A percentile compares a stretch with the other conserved stretches of the same genome.
Conservation (phyloP, 1,139 yeast genomes). For the Groenewaldozyma auringiensis region DNA sequence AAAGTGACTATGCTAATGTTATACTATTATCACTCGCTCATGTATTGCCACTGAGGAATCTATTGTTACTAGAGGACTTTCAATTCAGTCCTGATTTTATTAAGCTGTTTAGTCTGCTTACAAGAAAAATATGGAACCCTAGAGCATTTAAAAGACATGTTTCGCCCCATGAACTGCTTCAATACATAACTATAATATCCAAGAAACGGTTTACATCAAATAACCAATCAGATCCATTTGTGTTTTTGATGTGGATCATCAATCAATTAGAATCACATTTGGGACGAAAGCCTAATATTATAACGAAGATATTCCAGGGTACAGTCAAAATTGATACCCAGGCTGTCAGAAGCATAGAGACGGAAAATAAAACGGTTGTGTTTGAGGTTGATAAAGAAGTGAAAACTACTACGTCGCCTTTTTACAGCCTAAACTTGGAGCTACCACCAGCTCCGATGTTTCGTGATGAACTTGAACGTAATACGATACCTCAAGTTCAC, state of each 20-base stretch:
- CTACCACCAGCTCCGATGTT: slow-evolving; percentile 54
- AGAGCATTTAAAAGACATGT: slow-evolving; percentile 51
- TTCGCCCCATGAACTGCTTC: slow-evolving; percentile 60
- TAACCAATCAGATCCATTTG: slow-evolving; percentile 44
- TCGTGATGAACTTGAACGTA: slow-evolving; percentile 33
- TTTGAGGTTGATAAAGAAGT: slow-evolving; percentile 10
- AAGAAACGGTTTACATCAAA: slow-evolving; percentile 38
- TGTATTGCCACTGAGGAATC: slow-evolving; percentile 45
- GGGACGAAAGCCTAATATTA: slow-evolving; percentile 25
- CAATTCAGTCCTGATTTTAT: slow-evolving; percentile 23
- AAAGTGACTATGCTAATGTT: slow-evolving; percentile 49
- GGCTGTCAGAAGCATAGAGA: slow-evolving; percentile 17
- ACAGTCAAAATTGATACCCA: slow-evolving; percentile 35
- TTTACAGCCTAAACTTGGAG: slow-evolving; percentile 52
- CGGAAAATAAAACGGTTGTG: slow-evolving; percentile 21
- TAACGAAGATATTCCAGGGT: slow-evolving; percentile 46
- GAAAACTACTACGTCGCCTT: slow-evolving; percentile 33
- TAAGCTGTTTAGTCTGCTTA: slow-evolving; percentile 37
- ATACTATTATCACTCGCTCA: slow-evolving; percentile 53
- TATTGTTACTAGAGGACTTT: slow-evolving; percentile 34
- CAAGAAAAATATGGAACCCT: slow-evolving; percentile 59
- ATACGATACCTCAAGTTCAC: slow-evolving; percentile 46
- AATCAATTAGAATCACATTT: slow-evolving; percentile 41
- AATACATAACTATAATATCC: slow-evolving; percentile 38
- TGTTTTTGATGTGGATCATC: slow-evolving; percentile 52